These are phyloP conservation scores for Papilionanthe hybrid DNA, from an alignment of 116 monocot species.

Conservation along the genomic window DNA sequence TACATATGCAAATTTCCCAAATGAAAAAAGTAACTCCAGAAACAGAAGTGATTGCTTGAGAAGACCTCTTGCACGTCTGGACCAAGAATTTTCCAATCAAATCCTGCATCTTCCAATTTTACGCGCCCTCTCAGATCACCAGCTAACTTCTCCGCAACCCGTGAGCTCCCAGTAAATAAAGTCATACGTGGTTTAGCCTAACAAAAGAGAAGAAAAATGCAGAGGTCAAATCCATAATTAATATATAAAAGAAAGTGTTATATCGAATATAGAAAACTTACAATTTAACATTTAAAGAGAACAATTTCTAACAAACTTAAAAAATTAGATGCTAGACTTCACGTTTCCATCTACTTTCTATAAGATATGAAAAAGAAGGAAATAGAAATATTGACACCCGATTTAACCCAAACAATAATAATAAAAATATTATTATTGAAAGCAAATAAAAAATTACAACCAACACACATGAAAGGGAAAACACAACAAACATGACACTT, in stretches of 20 bases:
- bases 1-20: too few relatives aligned
- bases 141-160: slow-evolving; percentile 86
- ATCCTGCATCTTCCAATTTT: slow-evolving; percentile 49
- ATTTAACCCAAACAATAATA: too few relatives aligned
- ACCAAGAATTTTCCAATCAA: slow-evolving; percentile 71
- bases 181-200: slow-evolving; percentile 94
- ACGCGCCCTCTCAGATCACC: slow-evolving; percentile 74
- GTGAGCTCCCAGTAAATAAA: slow-evolving; percentile 92
- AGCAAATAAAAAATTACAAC: too few relatives aligned
- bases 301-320: not conserved
- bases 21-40: too few relatives aligned
- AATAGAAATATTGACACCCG: too few relatives aligned
- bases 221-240: not conserved
- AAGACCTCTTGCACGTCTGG: slow-evolving; percentile 92
- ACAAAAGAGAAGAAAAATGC: slow-evolving; percentile 5
- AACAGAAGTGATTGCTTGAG: not conserved
- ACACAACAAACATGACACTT: too few relatives aligned
- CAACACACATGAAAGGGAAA: too few relatives aligned
- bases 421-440: too few relatives aligned
- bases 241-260: not conserved
- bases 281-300: not conserved
- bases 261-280: not conserved
- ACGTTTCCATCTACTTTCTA: not conserved
- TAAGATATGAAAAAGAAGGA: not conserved
- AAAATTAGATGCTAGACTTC: not conserved